A percentile compares a stretch with the other conserved stretches of the same genome.
These are phyloP conservation scores for Pythium phragmitis DNA, from an alignment of 352 stramenopile genomes.

Conservation along the genomic window DNA sequence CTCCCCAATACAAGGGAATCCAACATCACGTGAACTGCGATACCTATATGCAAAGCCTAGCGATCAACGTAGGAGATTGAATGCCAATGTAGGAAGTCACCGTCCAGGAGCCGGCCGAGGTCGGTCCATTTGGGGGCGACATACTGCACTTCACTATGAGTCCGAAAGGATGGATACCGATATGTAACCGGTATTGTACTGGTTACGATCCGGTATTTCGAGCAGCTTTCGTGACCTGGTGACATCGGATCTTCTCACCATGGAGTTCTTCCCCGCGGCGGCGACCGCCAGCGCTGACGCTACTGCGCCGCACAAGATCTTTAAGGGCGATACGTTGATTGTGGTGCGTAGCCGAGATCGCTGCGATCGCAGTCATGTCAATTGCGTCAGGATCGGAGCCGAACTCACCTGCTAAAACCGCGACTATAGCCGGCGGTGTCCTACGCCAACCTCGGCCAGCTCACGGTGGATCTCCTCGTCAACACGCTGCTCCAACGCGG, in stretches of 20 bases:
- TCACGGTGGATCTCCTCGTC: constrained; percentile 73
- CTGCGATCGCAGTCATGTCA: neutral
- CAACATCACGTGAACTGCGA: no score
- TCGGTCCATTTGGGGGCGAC: no score
- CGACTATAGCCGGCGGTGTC: constrained; percentile 61
- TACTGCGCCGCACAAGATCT: constrained; percentile 32
- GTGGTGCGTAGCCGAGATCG: constrained; percentile 35
- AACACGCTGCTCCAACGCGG: constrained; percentile 69
- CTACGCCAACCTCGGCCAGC: constrained; percentile 78
- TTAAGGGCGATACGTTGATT: constrained; percentile 53
- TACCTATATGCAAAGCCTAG: no score
- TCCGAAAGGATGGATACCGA: no score
- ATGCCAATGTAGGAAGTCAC: no score
- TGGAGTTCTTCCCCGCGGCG: constrained; percentile 53
- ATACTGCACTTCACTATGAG: no score
- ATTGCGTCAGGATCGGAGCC: constrained; percentile 9
- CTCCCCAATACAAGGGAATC: no score
- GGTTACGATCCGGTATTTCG: neutral
- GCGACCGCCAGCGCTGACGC: constrained; percentile 28
- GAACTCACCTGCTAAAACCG: neutral
- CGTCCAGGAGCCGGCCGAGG: no score
- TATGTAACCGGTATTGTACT: neutral
- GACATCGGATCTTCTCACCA: neutral
- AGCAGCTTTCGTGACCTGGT: neutral
- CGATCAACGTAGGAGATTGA: no score